Percentiles rank a stretch among this genome's conserved stretches.
phyloP scores from a whole-genome alignment of 176 grass and related monocot species.

The Oryza brachyantha region DNA sequence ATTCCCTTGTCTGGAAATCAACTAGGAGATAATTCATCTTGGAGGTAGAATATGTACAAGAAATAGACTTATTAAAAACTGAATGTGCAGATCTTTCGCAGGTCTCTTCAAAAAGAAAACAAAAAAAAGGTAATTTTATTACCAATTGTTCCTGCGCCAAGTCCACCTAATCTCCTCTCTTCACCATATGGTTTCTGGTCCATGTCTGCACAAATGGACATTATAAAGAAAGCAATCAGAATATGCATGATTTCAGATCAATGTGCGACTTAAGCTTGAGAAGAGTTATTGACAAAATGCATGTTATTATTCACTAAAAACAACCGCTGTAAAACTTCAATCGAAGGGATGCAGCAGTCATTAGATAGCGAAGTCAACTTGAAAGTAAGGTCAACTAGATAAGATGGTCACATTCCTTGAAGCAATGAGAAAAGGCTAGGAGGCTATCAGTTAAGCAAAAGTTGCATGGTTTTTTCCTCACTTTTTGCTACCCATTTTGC shows the following conservation, averaged over 20 bases:
- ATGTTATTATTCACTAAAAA: background rate
- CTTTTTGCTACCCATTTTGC: constrained; percentile 5
- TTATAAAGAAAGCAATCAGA: background rate
- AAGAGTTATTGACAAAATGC: background rate
- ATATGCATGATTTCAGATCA: background rate
- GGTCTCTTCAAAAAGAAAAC: background rate
- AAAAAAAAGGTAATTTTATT: no score
- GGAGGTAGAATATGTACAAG: background rate
- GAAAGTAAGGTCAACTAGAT: no score
- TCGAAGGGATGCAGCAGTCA: background rate
- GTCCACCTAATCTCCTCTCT: constrained; percentile 51
- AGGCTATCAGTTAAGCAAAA: background rate
- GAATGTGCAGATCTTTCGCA: background rate
- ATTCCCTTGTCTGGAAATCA: background rate
- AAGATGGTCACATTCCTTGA: background rate
- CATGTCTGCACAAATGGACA: constrained; percentile 45
- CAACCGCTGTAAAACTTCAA: background rate
- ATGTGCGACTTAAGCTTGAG: background rate
- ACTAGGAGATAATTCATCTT: constrained; percentile 3
- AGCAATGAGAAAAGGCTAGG: background rate
- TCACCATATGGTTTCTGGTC: constrained; percentile 45
- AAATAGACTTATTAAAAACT: background rate
- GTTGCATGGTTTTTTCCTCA: background rate
- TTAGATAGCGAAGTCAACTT: constrained; percentile 9
- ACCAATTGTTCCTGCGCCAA: constrained; percentile 57